These are phyloP conservation scores for Dactylonectria estremocensis DNA, from an alignment of 2,329 filamentous ascomycete species.

Conservation along the genomic window DNA sequence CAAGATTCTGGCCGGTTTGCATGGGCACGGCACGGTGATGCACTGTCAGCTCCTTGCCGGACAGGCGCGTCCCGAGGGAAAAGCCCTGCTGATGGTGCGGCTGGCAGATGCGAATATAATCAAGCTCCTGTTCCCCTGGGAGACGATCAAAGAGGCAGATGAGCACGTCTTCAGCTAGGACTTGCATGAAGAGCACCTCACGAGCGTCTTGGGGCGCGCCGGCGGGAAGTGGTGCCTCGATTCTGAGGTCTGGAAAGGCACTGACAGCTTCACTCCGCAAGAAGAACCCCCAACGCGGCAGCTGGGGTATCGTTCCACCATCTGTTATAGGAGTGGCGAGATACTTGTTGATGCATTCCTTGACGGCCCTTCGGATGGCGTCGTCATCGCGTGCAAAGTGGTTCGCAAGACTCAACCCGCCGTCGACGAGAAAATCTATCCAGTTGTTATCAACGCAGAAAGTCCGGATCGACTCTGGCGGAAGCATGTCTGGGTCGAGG, in stretches of 20 bases:
- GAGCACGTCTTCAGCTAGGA: neutral
- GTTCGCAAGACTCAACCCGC: neutral
- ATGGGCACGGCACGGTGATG: too few relatives aligned
- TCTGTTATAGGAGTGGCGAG: conserved; percentile 36
- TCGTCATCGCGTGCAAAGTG: neutral
- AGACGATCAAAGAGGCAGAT: neutral
- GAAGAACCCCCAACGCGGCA: neutral
- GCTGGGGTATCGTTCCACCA: neutral
- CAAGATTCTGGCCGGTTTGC: neutral
- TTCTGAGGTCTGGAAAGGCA: neutral
- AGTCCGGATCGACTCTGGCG: neutral
- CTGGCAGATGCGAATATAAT: neutral
- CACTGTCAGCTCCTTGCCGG: too few relatives aligned
- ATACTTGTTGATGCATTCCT: conserved; percentile 49
- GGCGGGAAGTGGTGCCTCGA: neutral
- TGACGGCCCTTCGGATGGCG: neutral
- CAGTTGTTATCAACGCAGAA: neutral
- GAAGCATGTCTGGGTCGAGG: neutral
- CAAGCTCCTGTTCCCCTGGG: neutral
- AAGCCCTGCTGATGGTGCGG: neutral
- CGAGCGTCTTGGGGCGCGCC: too few relatives aligned
- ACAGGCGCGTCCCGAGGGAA: neutral
- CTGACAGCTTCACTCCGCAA: neutral
- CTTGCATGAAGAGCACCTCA: neutral
- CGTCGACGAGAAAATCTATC: neutral